A percentile compares a stretch with the other conserved stretches of the same genome.
These are phyloP conservation scores for Cryptococcus deneoformans DNA, from an alignment of 1,284 basidiomycete genomes.

Conservation along the genomic window DNA sequence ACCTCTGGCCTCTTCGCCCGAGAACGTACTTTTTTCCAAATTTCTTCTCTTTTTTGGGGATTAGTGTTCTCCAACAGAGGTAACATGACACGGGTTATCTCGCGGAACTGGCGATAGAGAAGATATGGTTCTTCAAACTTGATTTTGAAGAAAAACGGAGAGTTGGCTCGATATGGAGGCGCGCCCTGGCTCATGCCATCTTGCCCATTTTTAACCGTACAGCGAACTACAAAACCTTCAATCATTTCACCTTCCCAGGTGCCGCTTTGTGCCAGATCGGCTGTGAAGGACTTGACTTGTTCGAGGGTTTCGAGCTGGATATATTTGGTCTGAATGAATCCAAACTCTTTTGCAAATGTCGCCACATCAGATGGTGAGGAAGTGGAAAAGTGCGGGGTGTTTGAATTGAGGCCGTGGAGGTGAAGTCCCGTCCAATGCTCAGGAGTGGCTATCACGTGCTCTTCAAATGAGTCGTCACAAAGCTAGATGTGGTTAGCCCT, in stretches of 20 bases:
- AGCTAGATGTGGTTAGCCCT: slow-evolving; percentile 56
- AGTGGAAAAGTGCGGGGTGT: slow-evolving; percentile 70
- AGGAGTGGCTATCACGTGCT: slow-evolving; percentile 87
- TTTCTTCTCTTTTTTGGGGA: slow-evolving; percentile 14
- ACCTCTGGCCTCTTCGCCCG: slow-evolving; percentile 48
- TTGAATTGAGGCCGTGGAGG: slow-evolving; percentile 85
- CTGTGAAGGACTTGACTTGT: slow-evolving; percentile 71
- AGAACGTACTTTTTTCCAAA: slow-evolving; percentile 38
- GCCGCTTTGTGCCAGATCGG: slow-evolving; percentile 64
- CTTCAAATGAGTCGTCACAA: slow-evolving; percentile 96
- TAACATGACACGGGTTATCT: slow-evolving; percentile 79
- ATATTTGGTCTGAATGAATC: slow-evolving; percentile 79
- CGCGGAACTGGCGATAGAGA: slow-evolving; percentile 98
- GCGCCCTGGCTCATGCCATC: slow-evolving; percentile 17
- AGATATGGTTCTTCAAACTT: slow-evolving; percentile 99
- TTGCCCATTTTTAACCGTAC: slow-evolving; percentile 54
- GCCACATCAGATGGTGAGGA: slow-evolving; percentile 67
- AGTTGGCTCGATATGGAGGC: slow-evolving; percentile 70
- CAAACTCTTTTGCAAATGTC: slow-evolving; percentile 82
- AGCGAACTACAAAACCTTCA: slow-evolving; percentile 95
- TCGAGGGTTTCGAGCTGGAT: slow-evolving; percentile 60
- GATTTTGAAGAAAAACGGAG: slow-evolving; percentile 98
- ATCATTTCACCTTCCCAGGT: slow-evolving; percentile 81
- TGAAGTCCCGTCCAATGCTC: slow-evolving; percentile 84
- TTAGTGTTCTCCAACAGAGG: slow-evolving; percentile 31